phyloP scores from a whole-genome alignment of 306 rosid genomes.

The Prunus davidiana region DNA sequence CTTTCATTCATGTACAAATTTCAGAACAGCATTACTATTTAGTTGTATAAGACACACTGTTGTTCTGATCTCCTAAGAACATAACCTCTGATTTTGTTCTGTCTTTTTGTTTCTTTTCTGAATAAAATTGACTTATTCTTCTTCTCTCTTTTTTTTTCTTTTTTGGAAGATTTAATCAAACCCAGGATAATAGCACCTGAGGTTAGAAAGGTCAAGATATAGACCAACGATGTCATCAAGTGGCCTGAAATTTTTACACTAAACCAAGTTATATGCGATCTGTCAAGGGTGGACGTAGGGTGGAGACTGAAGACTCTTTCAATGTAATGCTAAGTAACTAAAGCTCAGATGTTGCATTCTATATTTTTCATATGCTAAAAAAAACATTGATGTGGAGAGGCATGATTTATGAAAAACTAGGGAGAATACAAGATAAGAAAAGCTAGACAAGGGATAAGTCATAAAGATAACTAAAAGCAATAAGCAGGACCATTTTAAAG shows the following conservation, averaged over 20 bases:
- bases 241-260: no score
- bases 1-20: not conserved
- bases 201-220: conserved; percentile 20
- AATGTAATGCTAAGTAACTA: not conserved
- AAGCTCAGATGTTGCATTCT: not conserved
- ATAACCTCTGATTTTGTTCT: no score
- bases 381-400: not conserved
- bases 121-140: no score
- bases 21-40: not conserved
- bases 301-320: not conserved
- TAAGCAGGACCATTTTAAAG: not conserved
- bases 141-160: no score
- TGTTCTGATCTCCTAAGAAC: no score
- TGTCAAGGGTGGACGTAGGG: not conserved
- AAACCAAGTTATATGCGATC: no score
- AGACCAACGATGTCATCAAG: conserved; percentile 19
- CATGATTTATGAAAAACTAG: not conserved
- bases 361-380: not conserved
- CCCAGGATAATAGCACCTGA: conserved; percentile 17
- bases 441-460: not conserved
- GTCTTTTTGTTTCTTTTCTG: no score
- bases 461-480: not conserved
- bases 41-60: not conserved
- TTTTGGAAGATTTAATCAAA: no score
- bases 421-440: not conserved